A percentile compares a stretch with the other conserved stretches of the same genome.
These are phyloP conservation scores for Setaria italica DNA, from an alignment of 202 grass and related monocot species.

Conservation along the genomic window DNA sequence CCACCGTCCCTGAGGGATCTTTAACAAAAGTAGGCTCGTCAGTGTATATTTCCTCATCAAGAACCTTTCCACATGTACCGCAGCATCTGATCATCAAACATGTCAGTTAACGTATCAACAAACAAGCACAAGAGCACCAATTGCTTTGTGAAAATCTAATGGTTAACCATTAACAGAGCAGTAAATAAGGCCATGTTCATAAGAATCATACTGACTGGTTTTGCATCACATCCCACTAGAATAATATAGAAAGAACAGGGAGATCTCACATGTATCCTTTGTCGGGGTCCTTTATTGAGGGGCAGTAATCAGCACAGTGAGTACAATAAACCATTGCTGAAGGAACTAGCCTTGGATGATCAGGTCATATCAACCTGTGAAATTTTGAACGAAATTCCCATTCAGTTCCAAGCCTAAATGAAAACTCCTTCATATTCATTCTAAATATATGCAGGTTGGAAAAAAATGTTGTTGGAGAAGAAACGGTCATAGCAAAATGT, in stretches of 20 bases:
- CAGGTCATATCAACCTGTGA: conserved; percentile 35
- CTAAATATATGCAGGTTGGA: not conserved
- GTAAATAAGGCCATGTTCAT: not conserved
- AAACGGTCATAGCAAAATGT: not conserved
- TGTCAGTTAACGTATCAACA: conserved; percentile 14
- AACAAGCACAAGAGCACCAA: conserved; percentile 14
- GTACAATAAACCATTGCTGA: conserved; percentile 70
- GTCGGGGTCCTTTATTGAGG: conserved; percentile 67
- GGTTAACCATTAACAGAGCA: conserved; percentile 7
- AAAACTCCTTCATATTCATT: not conserved
- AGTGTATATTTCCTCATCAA: conserved; percentile 79
- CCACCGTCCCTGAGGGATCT: conserved; percentile 62
- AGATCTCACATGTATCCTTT: conserved; percentile 73
- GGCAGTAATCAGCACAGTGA: conserved; percentile 71
- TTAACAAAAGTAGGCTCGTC: conserved; percentile 66
- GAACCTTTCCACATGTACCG: conserved; percentile 74
- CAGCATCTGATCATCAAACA: conserved; percentile 73
- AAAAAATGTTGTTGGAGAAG: not conserved
- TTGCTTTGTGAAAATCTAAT: conserved; percentile 20
- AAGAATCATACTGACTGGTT: not conserved
- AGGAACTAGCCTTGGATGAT: not conserved
- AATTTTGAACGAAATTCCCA: conserved; percentile 11
- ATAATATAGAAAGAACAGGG: conserved; percentile 21
- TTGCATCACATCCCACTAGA: conserved; percentile 3
- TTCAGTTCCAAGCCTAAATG: not conserved